A percentile compares a stretch with the other conserved stretches of the same genome.
Conservation (phyloP, 208 protist species). For the Acanthamoeba royreba region DNA sequence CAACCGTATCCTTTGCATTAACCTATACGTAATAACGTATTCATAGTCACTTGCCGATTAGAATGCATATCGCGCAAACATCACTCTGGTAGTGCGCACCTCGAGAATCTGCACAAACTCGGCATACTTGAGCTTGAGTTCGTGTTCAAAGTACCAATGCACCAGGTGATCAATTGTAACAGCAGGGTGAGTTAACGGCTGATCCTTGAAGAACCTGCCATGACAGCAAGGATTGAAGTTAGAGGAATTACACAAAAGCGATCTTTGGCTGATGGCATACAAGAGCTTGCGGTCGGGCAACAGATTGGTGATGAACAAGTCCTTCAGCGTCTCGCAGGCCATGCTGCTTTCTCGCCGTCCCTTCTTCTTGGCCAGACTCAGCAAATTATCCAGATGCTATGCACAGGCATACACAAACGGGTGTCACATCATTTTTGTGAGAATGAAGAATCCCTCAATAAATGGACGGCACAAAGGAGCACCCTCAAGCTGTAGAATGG, state of each 20-base stretch:
- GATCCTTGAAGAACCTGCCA: not conserved
- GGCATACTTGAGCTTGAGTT: constrained; percentile 32
- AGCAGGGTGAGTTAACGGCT: not conserved
- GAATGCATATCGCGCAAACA: no score
- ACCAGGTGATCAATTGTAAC: not conserved
- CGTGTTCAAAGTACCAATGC: constrained; percentile 53
- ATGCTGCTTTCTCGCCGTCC: constrained; percentile 13
- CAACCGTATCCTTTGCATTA: constrained; percentile 23
- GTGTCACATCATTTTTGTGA: no score
- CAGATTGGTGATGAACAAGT: constrained; percentile 21
- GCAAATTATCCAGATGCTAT: constrained; percentile 1
- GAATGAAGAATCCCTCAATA: no score
- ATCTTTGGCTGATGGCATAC: not conserved
- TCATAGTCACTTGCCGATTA: no score
- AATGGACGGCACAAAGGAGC: no score
- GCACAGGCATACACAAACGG: no score
- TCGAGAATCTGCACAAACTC: constrained; percentile 15
- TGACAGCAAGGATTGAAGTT: no score
- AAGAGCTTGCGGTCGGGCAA: constrained; percentile 27
- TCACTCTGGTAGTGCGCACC: not conserved
- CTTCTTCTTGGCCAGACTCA: constrained; percentile 50
- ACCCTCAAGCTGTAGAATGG: not conserved
- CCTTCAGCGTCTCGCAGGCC: constrained; percentile 17
- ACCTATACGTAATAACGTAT: no score
- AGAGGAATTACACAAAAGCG: no score